Percentiles rank a stretch among this genome's conserved stretches.
Evolutionary conservation across 352 stramenopile species (phyloP).

Genomic region (Chrysophaeum taylorii): DNA sequence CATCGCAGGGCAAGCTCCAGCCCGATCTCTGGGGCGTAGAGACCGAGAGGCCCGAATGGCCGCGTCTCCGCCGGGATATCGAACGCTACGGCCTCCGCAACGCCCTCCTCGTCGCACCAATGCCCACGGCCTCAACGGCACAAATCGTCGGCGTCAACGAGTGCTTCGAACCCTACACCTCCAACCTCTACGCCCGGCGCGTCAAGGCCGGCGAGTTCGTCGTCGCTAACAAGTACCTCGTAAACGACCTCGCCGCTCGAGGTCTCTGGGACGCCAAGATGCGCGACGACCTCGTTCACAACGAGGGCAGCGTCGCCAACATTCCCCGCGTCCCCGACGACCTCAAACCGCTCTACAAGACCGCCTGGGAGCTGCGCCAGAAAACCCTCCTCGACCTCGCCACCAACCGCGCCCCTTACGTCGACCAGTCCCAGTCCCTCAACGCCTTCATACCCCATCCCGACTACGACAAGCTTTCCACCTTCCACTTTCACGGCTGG

Average conservation of each 20-base stretch:
- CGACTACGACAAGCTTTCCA: slow-evolving; percentile 79
- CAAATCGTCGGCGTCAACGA: slow-evolving; percentile 84
- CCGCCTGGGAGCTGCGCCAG: slow-evolving; percentile 79
- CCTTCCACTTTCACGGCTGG: slow-evolving; percentile 94
- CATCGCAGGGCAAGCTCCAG: slow-evolving; percentile 84
- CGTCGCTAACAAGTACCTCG: slow-evolving; percentile 90
- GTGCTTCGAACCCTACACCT: slow-evolving; percentile 92
- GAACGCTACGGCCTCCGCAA: slow-evolving; percentile 72
- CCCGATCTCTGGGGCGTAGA: slow-evolving; percentile 83
- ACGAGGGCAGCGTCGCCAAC: slow-evolving; percentile 63
- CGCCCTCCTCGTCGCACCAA: slow-evolving; percentile 80
- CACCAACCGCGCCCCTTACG: slow-evolving; percentile 50
- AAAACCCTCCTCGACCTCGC: slow-evolving; percentile 59
- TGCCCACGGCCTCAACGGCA: slow-evolving; percentile 76
- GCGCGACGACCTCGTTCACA: slow-evolving; percentile 88
- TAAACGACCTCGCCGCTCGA: slow-evolving; percentile 85
- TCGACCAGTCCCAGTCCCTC: slow-evolving; percentile 73
- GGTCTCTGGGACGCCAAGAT: slow-evolving; percentile 88
- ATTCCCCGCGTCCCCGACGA: slow-evolving; percentile 49
- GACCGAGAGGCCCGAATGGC: slow-evolving; percentile 65
- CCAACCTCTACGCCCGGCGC: slow-evolving; percentile 91
- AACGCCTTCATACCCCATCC: slow-evolving; percentile 90
- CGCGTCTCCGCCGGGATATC: slow-evolving; percentile 68
- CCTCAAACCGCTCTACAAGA: slow-evolving; percentile 90
- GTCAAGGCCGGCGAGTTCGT: slow-evolving; percentile 93